Percentiles rank a stretch among this genome's conserved stretches.
phyloP scores from a whole-genome alignment of 257 asterid species.

The Schizonepeta tenuifolia region DNA sequence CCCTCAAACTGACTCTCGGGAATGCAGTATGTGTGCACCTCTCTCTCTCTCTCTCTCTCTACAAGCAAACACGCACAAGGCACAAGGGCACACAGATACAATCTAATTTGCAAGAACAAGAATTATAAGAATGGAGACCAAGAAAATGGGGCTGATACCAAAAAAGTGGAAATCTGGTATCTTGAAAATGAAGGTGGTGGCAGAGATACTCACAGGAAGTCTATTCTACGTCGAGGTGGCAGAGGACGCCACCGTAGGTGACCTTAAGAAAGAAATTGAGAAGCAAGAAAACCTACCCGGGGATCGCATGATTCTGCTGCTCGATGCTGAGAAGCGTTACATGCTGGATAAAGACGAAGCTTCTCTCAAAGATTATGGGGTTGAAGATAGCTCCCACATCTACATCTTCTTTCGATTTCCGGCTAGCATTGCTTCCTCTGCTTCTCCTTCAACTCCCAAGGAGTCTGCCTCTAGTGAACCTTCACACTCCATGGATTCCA shows the following conservation, averaged over 20 bases:
- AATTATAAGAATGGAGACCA: neutral
- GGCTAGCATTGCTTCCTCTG: slow-evolving; percentile 26
- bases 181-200: slow-evolving; percentile 52
- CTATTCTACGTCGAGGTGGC: slow-evolving; percentile 51
- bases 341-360: slow-evolving; percentile 39
- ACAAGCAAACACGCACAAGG: neutral
- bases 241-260: slow-evolving; percentile 52
- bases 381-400: slow-evolving; percentile 65
- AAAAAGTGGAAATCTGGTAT: neutral
- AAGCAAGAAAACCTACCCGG: slow-evolving; percentile 56
- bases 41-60: slow-evolving; percentile 22
- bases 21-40: slow-evolving; percentile 45
- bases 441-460: slow-evolving; percentile 25
- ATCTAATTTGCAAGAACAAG: slow-evolving; percentile 24
- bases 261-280: slow-evolving; percentile 61
- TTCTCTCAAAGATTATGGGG: slow-evolving; percentile 52
- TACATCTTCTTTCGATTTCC: slow-evolving; percentile 50
- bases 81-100: slow-evolving; percentile 20
- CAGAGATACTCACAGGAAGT: slow-evolving; percentile 64
- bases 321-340: slow-evolving; percentile 31
- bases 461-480: slow-evolving; percentile 29
- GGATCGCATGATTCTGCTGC: slow-evolving; percentile 57
- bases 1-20: slow-evolving; percentile 36
- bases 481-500: neutral
- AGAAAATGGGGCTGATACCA: neutral